Conservation (phyloP, 768 basidiomycete species). For the Leucogyrophana mollusca region DNA sequence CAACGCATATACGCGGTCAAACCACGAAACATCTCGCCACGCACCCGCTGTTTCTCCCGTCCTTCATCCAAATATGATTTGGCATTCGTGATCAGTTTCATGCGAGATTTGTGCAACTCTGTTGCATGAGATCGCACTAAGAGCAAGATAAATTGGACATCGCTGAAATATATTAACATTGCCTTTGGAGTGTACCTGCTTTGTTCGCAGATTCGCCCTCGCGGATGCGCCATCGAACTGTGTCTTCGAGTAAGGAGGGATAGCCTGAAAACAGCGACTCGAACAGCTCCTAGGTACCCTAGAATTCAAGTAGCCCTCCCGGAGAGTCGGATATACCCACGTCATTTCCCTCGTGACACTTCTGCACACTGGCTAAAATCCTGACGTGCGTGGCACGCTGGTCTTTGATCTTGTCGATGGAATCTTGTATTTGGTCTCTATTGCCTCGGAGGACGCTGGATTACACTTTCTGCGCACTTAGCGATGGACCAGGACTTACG, state of each 20-base stretch:
- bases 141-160: too few species aligned
- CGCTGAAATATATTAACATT: too few species aligned
- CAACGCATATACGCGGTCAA: slow-evolving; percentile 1
- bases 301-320: neutral
- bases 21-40: neutral
- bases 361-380: slow-evolving; percentile 2
- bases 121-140: slow-evolving; percentile 31
- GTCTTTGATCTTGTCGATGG: too few species aligned
- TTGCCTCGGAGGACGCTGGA: too few species aligned
- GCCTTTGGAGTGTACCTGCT: slow-evolving; percentile 24
- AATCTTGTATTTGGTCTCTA: too few species aligned
- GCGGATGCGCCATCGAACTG: slow-evolving; percentile 29
- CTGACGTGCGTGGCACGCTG: neutral
- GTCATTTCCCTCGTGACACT: slow-evolving; percentile 1
- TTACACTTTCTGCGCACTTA: too few species aligned
- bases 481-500: too few species aligned
- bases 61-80: slow-evolving; percentile 34
- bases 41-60: slow-evolving; percentile 38
- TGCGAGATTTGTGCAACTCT: slow-evolving; percentile 33
- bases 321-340: neutral
- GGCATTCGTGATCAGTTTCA: slow-evolving; percentile 30
- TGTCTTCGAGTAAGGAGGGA: slow-evolving; percentile 28
- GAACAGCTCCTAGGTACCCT: slow-evolving; percentile 19
- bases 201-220: slow-evolving; percentile 30
- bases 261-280: slow-evolving; percentile 18